Conservation (phyloP, 1,284 basidiomycete genomes). For the Schizophyllum commune region DNA sequence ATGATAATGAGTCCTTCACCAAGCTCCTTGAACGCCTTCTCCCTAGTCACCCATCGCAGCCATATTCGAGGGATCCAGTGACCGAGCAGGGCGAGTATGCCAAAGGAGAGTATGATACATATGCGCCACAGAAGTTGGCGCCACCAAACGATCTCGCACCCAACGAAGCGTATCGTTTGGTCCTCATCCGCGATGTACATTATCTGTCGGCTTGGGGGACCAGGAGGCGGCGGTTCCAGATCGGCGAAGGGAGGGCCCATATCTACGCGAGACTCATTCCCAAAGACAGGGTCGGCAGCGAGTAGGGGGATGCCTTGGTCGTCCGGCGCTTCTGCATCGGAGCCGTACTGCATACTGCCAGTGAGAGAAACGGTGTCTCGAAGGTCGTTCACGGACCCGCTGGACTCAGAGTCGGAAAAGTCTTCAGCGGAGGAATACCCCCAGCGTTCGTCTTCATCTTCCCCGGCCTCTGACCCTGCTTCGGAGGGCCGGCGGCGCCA, state of each 20-base stretch:
- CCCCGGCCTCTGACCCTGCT: slow-evolving; percentile 44
- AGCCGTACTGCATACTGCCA: slow-evolving; percentile 61
- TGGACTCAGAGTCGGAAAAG: slow-evolving; percentile 36
- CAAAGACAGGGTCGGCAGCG: slow-evolving; percentile 68
- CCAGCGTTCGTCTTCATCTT: slow-evolving; percentile 50
- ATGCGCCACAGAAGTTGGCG: slow-evolving; percentile 68
- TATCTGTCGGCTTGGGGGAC: slow-evolving; percentile 78
- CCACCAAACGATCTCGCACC: slow-evolving; percentile 70
- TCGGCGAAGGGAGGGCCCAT: slow-evolving; percentile 58
- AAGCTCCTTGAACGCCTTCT: slow-evolving; percentile 77
- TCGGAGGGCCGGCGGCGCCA: slow-evolving; percentile 38
- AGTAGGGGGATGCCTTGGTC: slow-evolving; percentile 56
- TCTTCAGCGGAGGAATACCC: slow-evolving; percentile 69
- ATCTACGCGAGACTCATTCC: slow-evolving; percentile 72
- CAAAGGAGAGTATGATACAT: slow-evolving; percentile 66
- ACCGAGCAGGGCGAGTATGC: slow-evolving; percentile 76
- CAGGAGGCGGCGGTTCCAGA: slow-evolving; percentile 59
- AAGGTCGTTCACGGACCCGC: slow-evolving; percentile 13
- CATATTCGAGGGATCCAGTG: slow-evolving; percentile 92
- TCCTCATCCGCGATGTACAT: slow-evolving; percentile 92
- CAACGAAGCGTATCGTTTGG: slow-evolving; percentile 80
- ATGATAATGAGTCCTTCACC: slow-evolving; percentile 76
- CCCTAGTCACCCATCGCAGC: slow-evolving; percentile 81
- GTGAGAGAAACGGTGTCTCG: slow-evolving; percentile 32
- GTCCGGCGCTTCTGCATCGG: slow-evolving; percentile 57